Evolutionary conservation across 768 basidiomycete genomes (phyloP).

Genomic region (Trametes cubensis): DNA sequence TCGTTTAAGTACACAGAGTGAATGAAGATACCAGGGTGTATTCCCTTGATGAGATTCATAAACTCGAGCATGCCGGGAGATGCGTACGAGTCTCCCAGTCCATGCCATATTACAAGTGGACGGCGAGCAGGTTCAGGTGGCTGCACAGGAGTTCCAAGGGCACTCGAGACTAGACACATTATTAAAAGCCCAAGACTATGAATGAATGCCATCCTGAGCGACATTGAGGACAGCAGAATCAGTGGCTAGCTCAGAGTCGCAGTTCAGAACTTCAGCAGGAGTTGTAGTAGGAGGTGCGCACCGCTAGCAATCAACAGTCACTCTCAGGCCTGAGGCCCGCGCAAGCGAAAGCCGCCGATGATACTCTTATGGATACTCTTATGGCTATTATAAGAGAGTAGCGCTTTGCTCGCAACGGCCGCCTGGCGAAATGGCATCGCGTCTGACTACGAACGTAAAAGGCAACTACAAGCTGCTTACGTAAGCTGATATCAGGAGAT

Average conservation of each 20-base stretch:
- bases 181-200: not conserved
- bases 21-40: conserved; percentile 76
- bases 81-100: conserved; percentile 74
- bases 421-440: conserved; percentile 28
- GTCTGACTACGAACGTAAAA: conserved; percentile 34
- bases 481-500: conserved; percentile 74
- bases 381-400: too few species aligned
- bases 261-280: too few species aligned
- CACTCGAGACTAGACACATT: conserved; percentile 1
- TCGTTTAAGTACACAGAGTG: conserved; percentile 73
- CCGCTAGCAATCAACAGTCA: too few species aligned
- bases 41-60: conserved; percentile 53
- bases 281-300: too few species aligned
- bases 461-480: too few species aligned
- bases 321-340: too few species aligned
- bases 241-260: too few species aligned
- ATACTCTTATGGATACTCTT: too few species aligned
- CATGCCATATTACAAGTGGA: conserved; percentile 79
- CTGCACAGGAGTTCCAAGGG: conserved; percentile 1
- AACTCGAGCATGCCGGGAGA: conserved; percentile 77
- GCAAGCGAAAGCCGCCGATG: too few species aligned
- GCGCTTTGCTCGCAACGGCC: not conserved
- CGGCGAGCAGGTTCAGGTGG: conserved; percentile 27
- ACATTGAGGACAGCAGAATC: too few species aligned
- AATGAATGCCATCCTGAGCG: too few species aligned